Conservation (phyloP, 208 protist species). For the Crithidia sp. region DNA sequence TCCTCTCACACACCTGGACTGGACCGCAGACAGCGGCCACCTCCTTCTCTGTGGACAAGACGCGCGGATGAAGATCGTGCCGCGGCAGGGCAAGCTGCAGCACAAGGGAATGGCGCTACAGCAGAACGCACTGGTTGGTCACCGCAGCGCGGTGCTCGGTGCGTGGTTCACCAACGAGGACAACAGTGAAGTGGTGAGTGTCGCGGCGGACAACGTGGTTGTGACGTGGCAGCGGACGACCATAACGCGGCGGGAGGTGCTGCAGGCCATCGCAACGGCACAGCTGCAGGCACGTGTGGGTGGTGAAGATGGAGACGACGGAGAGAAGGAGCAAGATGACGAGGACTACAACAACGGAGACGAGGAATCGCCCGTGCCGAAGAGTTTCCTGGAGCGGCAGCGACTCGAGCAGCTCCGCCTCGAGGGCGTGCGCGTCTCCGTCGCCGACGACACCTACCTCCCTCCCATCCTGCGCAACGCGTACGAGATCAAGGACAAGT, state of each 20-base stretch:
- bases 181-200: slow-evolving; percentile 67
- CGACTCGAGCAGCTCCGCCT: slow-evolving; percentile 76
- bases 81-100: slow-evolving; percentile 73
- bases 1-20: slow-evolving; percentile 82
- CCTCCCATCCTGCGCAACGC: slow-evolving; percentile 76
- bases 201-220: slow-evolving; percentile 83
- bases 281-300: slow-evolving; percentile 61
- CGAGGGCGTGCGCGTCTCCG: slow-evolving; percentile 81
- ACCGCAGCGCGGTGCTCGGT: slow-evolving; percentile 85
- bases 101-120: slow-evolving; percentile 80
- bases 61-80: slow-evolving; percentile 89
- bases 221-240: slow-evolving; percentile 74
- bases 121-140: slow-evolving; percentile 83
- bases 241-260: slow-evolving; percentile 78
- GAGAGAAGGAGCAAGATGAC: slow-evolving; percentile 31
- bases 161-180: slow-evolving; percentile 83
- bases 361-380: slow-evolving; percentile 49
- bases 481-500: slow-evolving; percentile 87
- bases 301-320: slow-evolving; percentile 8
- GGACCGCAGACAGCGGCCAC: slow-evolving; percentile 85
- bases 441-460: slow-evolving; percentile 71
- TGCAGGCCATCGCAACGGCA: slow-evolving; percentile 79
- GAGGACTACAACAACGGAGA: slow-evolving; percentile 48
- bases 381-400: slow-evolving; percentile 82
- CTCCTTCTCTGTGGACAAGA: slow-evolving; percentile 87